Evolutionary conservation across 1,284 basidiomycete genomes (phyloP).

Genomic region (Afroboletus lepidellus): DNA sequence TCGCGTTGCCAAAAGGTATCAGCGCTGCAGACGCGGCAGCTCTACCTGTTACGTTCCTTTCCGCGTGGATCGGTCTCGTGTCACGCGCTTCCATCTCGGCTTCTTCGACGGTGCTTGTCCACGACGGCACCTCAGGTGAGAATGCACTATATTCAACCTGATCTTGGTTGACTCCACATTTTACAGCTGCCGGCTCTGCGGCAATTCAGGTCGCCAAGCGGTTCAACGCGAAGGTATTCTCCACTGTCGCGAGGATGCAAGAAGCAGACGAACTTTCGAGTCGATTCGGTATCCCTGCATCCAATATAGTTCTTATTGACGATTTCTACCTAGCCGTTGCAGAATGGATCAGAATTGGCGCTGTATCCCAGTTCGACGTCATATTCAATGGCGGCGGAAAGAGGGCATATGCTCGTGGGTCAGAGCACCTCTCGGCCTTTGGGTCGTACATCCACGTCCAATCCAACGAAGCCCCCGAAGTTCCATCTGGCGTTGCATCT

Average conservation of each 20-base stretch:
- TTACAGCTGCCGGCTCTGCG: conserved; percentile 18
- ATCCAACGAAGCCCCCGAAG: conserved; percentile 11
- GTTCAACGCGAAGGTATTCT: conserved; percentile 19
- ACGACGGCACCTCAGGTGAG: conserved; percentile 28
- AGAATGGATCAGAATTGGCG: conserved; percentile 17
- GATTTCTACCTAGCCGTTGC: conserved; percentile 10
- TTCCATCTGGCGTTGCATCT: conserved; percentile 19
- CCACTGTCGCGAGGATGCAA: conserved; percentile 15
- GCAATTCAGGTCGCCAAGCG: conserved; percentile 24
- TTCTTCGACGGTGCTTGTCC: conserved; percentile 27
- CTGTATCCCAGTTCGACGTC: conserved; percentile 20
- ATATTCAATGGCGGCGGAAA: conserved; percentile 27
- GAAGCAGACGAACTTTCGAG: conserved; percentile 15
- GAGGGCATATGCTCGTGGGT: conserved; percentile 16
- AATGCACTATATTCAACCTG: neutral
- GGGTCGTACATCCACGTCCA: conserved; percentile 28
- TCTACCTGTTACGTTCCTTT: conserved; percentile 21
- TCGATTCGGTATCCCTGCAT: conserved; percentile 8
- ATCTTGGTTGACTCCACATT: conserved; percentile 5
- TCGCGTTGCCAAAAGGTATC: conserved; percentile 16
- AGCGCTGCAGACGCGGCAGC: conserved; percentile 18
- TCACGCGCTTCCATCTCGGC: conserved; percentile 17
- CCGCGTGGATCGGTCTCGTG: conserved; percentile 30
- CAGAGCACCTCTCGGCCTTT: conserved; percentile 24
- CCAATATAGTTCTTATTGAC: conserved; percentile 12